Base-by-base conservation (phyloP, 768 basidiomycete species). In the Russula vinacea region DNA sequence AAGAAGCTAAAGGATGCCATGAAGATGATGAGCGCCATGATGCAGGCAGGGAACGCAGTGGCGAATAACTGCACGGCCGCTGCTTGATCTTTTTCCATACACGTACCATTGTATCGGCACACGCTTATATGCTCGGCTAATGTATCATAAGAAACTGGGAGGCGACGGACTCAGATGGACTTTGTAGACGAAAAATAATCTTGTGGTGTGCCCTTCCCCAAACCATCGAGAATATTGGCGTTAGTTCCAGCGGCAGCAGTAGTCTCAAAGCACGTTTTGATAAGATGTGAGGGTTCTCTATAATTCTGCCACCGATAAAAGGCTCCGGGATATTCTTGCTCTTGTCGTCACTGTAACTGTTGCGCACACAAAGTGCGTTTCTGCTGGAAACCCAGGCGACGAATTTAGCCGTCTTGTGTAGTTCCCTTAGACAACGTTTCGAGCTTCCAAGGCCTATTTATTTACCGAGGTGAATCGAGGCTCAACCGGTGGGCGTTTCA, bases 11-110 rank as follows among this genome's bases (percentile, higher is more conserved):
- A 50, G 1, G 2, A 44, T 9, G 22, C 32, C 17, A 50, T 51
- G 60, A 6, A 14, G 10, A 13, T 8, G 5, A 40, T 60, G 39
- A 7, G 1, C 16, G 3, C 42, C 1, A 14, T 47, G 19, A 6
- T 17, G 50, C 11, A 22, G 5, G 58, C 59, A 26, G 42, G 24
- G 40, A 56, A 52, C 9, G 13, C 29, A 11, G 2, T 56, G 26
- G 33, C 1, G 19, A 13, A 45, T 3, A 29, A 24, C n/a, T 65
- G 64, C n/a, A 11, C 47, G 17, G 9, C 26, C 5, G 8, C 64
- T 61, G 8, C 64, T 61, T 65, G 64, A 65, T 40, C 42, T 22
- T 56, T 56, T 29, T 22, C 26, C 8, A 7, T 35, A 29, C n/a
- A 19, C n/a, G 2, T 44, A 50, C 37, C 9, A 42, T 40, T 55